Conservation (phyloP, 805 yeast genomes). For the Schizosaccharomyces lindneri region DNA sequence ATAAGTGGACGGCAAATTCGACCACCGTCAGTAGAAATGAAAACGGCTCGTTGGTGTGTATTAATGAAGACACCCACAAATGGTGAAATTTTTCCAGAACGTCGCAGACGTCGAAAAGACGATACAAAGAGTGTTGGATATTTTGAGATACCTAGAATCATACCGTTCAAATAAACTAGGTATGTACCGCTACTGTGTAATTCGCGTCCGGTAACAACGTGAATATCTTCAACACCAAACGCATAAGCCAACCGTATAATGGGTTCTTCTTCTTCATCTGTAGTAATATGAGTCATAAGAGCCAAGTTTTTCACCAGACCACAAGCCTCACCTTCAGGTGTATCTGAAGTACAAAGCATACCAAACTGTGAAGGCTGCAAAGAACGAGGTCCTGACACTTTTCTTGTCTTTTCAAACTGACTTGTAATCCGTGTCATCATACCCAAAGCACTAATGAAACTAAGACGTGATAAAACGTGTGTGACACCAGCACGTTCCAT, state of each 20-base stretch:
- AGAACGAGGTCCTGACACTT: slow-evolving; percentile 96
- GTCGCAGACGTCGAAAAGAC: slow-evolving; percentile 54
- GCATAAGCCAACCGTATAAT: slow-evolving; percentile 48
- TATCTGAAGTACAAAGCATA: slow-evolving; percentile 94
- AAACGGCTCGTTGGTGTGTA: slow-evolving; percentile 75
- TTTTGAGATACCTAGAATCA: slow-evolving; percentile 69
- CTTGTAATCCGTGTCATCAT: slow-evolving; percentile 99
- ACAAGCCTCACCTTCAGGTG: slow-evolving; percentile 99
- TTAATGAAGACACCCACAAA: slow-evolving; percentile 80
- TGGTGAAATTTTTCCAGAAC: slow-evolving; percentile 66
- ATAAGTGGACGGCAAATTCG: slow-evolving; percentile 92
- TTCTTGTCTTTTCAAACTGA: slow-evolving; percentile 94
- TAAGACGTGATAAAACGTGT: slow-evolving; percentile 72
- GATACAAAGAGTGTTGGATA: slow-evolving; percentile 64
- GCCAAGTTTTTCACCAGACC: slow-evolving; percentile 94
- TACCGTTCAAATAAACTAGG: slow-evolving; percentile 83
- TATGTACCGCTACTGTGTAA: slow-evolving; percentile 54
- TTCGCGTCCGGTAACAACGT: slow-evolving; percentile 57
- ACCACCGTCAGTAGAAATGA: slow-evolving; percentile 97
- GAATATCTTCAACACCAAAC: slow-evolving; percentile 74
- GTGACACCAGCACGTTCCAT: slow-evolving; percentile 99
- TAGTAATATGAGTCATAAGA: slow-evolving; percentile 92
- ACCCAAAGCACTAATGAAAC: slow-evolving; percentile 85
- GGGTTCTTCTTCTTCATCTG: slow-evolving; percentile 91
- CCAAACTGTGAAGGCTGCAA: slow-evolving; percentile 97